Conservation (phyloP, 2,329 filamentous ascomycete genomes). For the Alternaria gaisen region DNA sequence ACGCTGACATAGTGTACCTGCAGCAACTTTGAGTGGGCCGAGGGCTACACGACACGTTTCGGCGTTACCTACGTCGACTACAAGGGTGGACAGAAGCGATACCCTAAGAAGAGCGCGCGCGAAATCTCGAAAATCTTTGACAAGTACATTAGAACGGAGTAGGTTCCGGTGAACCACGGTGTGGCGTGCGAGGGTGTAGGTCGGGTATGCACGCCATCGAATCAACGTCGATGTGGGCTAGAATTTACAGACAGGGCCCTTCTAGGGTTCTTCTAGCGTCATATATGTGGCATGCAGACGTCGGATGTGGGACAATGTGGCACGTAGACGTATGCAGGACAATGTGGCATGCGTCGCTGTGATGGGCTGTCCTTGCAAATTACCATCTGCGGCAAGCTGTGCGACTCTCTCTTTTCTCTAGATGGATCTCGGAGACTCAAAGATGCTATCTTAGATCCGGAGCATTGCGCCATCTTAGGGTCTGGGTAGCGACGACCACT, state of each 20-base stretch:
- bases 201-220: slow-evolving; percentile 17
- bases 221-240: slow-evolving; percentile 8
- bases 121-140: slow-evolving; percentile 76
- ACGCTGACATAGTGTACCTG: slow-evolving; percentile 21
- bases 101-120: slow-evolving; percentile 84
- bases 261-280: slow-evolving; percentile 39
- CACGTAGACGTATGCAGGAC: slow-evolving; percentile 2
- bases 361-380: background rate
- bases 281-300: slow-evolving; percentile 1
- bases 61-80: slow-evolving; percentile 88
- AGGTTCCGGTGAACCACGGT: slow-evolving; percentile 21
- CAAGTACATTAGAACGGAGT: slow-evolving; percentile 71
- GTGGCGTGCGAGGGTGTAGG: slow-evolving; percentile 24
- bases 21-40: slow-evolving; percentile 89
- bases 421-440: slow-evolving; percentile 4
- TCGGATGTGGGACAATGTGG: slow-evolving; percentile 8
- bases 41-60: slow-evolving; percentile 87
- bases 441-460: slow-evolving; percentile 16
- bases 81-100: slow-evolving; percentile 77
- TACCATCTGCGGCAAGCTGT: slow-evolving; percentile 10
- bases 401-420: slow-evolving; percentile 3
- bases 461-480: slow-evolving; percentile 23
- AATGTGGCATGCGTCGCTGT: slow-evolving; percentile 5
- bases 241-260: slow-evolving; percentile 14
- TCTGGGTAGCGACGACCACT: slow-evolving; percentile 8